Percentiles rank a stretch among this genome's conserved stretches.
These are phyloP conservation scores for Phoma sp. DNA, from an alignment of 2,329 filamentous ascomycete genomes.

Conservation along the genomic window DNA sequence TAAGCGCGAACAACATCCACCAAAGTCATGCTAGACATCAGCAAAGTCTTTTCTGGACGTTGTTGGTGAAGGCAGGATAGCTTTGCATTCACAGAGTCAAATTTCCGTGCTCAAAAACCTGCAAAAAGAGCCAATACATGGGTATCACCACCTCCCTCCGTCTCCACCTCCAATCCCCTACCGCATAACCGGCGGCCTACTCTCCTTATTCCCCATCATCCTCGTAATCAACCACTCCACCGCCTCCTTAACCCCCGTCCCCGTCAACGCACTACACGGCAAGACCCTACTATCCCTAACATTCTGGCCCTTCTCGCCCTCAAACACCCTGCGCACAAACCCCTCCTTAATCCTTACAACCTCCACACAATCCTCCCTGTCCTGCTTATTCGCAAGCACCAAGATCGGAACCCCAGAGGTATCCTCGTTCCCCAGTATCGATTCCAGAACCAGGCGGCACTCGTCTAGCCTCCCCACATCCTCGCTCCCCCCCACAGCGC, in stretches of 20 bases:
- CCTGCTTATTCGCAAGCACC: conserved; percentile 96
- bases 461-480: conserved; percentile 73
- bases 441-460: conserved; percentile 86
- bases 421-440: conserved; percentile 84
- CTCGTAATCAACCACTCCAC: conserved; percentile 95
- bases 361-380: conserved; percentile 95
- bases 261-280: conserved; percentile 88
- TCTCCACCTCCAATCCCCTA: conserved; percentile 49
- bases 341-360: conserved; percentile 98
- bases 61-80: too few species aligned
- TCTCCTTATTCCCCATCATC: conserved; percentile 96
- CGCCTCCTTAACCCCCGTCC: conserved; percentile 83
- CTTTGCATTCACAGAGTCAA: too few species aligned
- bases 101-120: too few species aligned
- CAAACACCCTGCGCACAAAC: conserved; percentile 91
- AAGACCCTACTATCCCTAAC: conserved; percentile 91
- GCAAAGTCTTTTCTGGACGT: too few species aligned
- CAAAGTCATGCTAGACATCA: too few species aligned
- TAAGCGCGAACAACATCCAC: too few species aligned
- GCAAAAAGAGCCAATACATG: background rate
- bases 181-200: conserved; percentile 88
- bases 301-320: conserved; percentile 84
- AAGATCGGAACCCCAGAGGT: conserved; percentile 90
- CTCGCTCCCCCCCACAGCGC: conserved; percentile 15
- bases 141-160: background rate